Base-by-base conservation (phyloP, 2,329 filamentous ascomycete genomes). In the Fusarium acutatum region DNA sequence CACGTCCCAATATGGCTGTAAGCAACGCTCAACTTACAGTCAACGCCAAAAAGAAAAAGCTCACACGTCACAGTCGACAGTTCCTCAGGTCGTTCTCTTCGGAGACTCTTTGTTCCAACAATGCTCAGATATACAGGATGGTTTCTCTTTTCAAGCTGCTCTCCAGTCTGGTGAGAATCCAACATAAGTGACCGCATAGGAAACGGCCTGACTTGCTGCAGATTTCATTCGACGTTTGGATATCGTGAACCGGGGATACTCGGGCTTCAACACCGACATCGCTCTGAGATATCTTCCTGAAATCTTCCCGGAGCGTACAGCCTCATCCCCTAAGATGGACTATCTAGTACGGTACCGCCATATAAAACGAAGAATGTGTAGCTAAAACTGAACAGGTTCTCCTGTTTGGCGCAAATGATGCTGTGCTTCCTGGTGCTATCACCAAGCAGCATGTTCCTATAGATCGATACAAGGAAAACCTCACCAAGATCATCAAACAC, bases 361-460 rank as follows among this genome's bases (percentile, higher is more conserved):
- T 35, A 8, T 22, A 24, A 17, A 6, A 13, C 20, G 41, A 32
- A 43, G 26, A 28, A 11, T 40, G 73, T 28, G 14, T 50, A 24
- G 69, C 77, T 83, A 30, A 78, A 32, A 13, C 24, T n/a, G 13
- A 32, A 24, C 65, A 95, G 93, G 85, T 93, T 43, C 83, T 97
- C 66, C 92, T 97, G 74, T 91, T 98, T 68, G 96, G 96, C 24
- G 94, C 96, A 75, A 98, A 99, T 80, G 96, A 98, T 82, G 92
- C 96, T 7, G 91, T 91, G 61, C 81, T 97, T 7, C 88, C 90
- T 7, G 84, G 88, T 41, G 85, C 88, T 9, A 86, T 86, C 8
- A 90, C 89, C 57, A 85, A 86, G 15, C 96, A 98, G 82, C 91
- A 96, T 80, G 89, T 98, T 13, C 89, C 94, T 2, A 82, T 97